These are phyloP conservation scores for Dinochytrium kinnereticum DNA, from an alignment of 371 early-diverging fungal species.

Conservation along the genomic window DNA sequence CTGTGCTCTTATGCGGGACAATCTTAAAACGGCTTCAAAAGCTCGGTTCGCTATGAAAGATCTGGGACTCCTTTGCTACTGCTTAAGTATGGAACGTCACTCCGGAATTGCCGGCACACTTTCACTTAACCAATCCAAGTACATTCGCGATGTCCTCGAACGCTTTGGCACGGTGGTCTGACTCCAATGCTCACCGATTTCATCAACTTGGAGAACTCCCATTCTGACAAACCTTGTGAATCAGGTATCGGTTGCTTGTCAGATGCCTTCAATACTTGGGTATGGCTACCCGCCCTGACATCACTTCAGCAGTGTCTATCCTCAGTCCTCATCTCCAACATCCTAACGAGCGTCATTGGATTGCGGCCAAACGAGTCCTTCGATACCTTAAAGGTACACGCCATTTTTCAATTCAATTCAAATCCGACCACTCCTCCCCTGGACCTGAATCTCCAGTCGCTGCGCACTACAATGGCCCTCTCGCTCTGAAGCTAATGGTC, in stretches of 20 bases:
- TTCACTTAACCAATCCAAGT: neutral
- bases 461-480: neutral
- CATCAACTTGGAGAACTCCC: neutral
- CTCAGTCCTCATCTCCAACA: conserved; percentile 26
- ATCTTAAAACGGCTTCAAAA: neutral
- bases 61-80: neutral
- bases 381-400: conserved; percentile 24
- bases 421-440: neutral
- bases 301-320: conserved; percentile 31
- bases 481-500: neutral
- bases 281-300: conserved; percentile 35
- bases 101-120: neutral
- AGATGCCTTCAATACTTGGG: conserved; percentile 42
- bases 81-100: neutral
- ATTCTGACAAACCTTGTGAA: neutral
- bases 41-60: neutral
- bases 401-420: neutral
- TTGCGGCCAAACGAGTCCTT: conserved; percentile 23
- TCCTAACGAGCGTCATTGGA: conserved; percentile 33
- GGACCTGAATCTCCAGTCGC: neutral
- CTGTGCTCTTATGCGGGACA: neutral
- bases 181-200: neutral
- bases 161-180: neutral
- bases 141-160: neutral
- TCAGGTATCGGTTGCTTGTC: conserved; percentile 29